These are phyloP conservation scores for Talaromyces albobiverticillius DNA, from an alignment of 2,329 filamentous ascomycete species.

Conservation along the genomic window DNA sequence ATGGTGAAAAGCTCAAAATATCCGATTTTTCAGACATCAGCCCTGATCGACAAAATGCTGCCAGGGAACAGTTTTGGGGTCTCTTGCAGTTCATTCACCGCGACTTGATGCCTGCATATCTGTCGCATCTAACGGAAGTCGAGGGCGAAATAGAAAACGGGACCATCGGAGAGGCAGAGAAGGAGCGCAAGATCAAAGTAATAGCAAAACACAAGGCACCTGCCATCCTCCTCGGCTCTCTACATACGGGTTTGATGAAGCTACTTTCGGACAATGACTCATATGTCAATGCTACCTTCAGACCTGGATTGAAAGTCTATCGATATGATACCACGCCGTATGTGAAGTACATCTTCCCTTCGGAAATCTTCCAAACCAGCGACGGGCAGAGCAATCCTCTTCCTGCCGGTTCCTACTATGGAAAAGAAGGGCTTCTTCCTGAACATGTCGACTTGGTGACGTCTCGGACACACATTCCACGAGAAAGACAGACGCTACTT, in stretches of 20 bases:
- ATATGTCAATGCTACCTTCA: conserved; percentile 15
- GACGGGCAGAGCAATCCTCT: conserved; percentile 15
- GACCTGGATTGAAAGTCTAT: conserved; percentile 25
- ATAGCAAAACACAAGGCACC: conserved; percentile 26
- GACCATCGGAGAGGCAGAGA: background rate
- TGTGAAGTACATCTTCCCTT: conserved; percentile 36
- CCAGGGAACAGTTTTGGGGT: conserved; percentile 26
- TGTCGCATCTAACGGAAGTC: conserved; percentile 17
- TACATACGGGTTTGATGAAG: conserved; percentile 33
- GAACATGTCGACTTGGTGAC: conserved; percentile 36
- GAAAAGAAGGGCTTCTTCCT: conserved; percentile 25
- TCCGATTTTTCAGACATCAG: conserved; percentile 16
- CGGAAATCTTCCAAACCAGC: conserved; percentile 16
- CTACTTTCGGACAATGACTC: conserved; percentile 23
- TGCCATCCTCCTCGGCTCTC: conserved; percentile 35
- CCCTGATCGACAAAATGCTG: conserved; percentile 15
- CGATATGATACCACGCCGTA: conserved; percentile 30
- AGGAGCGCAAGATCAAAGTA: background rate
- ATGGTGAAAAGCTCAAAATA: conserved; percentile 14
- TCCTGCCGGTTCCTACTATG: conserved; percentile 33
- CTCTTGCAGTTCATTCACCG: conserved; percentile 26
- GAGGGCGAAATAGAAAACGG: background rate
- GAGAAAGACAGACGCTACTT: conserved; percentile 31
- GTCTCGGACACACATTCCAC: conserved; percentile 38
- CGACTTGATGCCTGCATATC: conserved; percentile 26